These are phyloP conservation scores for Mycena latifolia DNA, from an alignment of 768 basidiomycete species.

Conservation along the genomic window DNA sequence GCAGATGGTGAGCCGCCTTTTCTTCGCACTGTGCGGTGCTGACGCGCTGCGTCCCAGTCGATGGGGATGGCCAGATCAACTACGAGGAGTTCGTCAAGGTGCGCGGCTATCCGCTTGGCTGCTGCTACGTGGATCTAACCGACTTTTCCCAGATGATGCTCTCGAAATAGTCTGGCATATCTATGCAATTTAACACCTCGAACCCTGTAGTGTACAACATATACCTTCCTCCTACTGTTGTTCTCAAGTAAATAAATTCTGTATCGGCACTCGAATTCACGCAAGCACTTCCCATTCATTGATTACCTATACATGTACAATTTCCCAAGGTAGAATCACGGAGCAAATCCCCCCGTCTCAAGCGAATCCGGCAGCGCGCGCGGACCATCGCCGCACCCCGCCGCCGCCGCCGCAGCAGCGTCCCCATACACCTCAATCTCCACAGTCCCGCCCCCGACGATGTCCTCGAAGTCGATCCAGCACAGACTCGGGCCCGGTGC, in stretches of 20 bases:
- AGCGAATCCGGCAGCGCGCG: conserved; percentile 54
- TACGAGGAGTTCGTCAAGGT: conserved; percentile 47
- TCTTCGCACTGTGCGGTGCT: not conserved
- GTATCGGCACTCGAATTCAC: not conserved
- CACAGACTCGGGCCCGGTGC: conserved; percentile 50
- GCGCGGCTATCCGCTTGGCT: not conserved
- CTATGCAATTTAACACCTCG: conserved; percentile 25
- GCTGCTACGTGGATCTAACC: not conserved
- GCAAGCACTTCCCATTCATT: not conserved
- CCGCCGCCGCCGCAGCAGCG: conserved; percentile 46
- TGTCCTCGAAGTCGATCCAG: conserved; percentile 58
- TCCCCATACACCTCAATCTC: conserved; percentile 59
- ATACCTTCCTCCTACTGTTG: conserved; percentile 16
- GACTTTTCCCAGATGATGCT: conserved; percentile 46
- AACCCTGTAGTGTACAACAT: conserved; percentile 35
- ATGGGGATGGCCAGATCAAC: conserved; percentile 39
- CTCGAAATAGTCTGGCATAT: conserved; percentile 41
- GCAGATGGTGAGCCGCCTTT: conserved; percentile 65
- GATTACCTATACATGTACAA: too few relatives aligned
- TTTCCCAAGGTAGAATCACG: not conserved
- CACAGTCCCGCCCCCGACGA: conserved; percentile 58
- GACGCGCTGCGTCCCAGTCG: conserved; percentile 9
- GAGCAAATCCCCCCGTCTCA: conserved; percentile 53
- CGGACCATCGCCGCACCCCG: conserved; percentile 53
- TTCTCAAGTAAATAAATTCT: conserved; percentile 15